Conservation (phyloP, 257 asterid genomes). For the Vinca minor region DNA sequence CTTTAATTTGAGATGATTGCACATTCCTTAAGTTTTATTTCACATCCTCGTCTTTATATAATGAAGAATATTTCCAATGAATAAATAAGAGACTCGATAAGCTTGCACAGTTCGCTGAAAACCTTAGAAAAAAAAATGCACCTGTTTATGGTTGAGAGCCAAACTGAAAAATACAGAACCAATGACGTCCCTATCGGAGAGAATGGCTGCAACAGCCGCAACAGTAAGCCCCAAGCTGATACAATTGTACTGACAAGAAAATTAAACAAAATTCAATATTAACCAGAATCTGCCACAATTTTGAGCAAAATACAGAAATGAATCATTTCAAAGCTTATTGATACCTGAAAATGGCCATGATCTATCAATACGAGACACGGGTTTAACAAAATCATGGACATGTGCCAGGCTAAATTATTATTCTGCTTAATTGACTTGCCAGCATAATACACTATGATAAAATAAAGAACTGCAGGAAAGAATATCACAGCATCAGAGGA, state of each 20-base stretch:
- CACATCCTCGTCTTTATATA: neutral
- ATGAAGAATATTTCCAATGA: neutral
- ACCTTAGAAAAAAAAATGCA: slow-evolving; percentile 11
- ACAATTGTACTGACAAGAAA: slow-evolving; percentile 68
- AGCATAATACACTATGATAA: slow-evolving; percentile 41
- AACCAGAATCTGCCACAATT: neutral
- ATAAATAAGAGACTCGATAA: neutral
- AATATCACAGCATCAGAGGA: slow-evolving; percentile 79
- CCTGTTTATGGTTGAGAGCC: slow-evolving; percentile 98
- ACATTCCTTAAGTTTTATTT: neutral
- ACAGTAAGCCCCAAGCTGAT: slow-evolving; percentile 86
- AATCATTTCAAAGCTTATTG: slow-evolving; percentile 2
- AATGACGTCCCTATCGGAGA: slow-evolving; percentile 61
- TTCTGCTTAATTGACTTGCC: slow-evolving; percentile 32
- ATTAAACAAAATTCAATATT: slow-evolving; percentile 16
- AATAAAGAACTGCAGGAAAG: slow-evolving; percentile 87
- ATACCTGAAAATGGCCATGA: slow-evolving; percentile 95
- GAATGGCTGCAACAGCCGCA: slow-evolving; percentile 78
- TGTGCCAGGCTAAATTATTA: slow-evolving; percentile 55
- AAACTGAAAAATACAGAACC: slow-evolving; percentile 80
- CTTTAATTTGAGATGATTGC: neutral
- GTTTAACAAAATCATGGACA: slow-evolving; percentile 65
- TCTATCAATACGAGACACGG: slow-evolving; percentile 93
- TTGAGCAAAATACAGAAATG: neutral
- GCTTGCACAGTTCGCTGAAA: neutral